Evolutionary conservation across 108 stramenopile species (phyloP).

Genomic region (Discostella stelligeroides): DNA sequence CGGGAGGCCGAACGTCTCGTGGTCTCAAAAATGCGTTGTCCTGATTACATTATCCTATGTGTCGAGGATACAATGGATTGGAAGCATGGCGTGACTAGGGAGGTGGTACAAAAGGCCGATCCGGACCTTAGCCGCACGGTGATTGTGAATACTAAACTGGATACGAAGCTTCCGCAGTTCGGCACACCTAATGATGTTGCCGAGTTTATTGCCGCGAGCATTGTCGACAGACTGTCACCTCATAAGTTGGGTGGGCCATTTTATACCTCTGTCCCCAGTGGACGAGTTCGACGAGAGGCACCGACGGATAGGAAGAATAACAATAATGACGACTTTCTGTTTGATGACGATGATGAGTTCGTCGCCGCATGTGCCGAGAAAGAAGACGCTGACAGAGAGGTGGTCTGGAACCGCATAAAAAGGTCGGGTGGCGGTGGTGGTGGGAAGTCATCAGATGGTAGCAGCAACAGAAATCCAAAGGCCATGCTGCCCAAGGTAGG

Average conservation of each 20-base stretch:
- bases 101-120: conserved; percentile 84
- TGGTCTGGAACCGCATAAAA: conserved; percentile 49
- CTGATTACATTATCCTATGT: conserved; percentile 92
- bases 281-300: conserved; percentile 69
- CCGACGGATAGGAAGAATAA: conserved; percentile 3
- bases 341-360: conserved; percentile 81
- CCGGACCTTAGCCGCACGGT: conserved; percentile 91
- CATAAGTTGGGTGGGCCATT: conserved; percentile 92
- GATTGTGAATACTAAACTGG: conserved; percentile 91
- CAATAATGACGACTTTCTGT: conserved; percentile 57
- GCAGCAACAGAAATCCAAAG: conserved; percentile 25
- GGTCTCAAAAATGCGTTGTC: conserved; percentile 82
- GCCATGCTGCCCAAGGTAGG: conserved; percentile 66
- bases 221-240: conserved; percentile 75
- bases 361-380: conserved; percentile 66
- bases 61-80: conserved; percentile 96
- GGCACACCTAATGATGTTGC: conserved; percentile 77
- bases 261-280: conserved; percentile 92
- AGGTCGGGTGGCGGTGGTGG: conserved; percentile 29
- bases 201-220: conserved; percentile 79
- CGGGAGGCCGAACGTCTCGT: conserved; percentile 89
- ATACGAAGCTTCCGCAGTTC: conserved; percentile 94
- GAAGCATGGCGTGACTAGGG: conserved; percentile 89
- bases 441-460: conserved; percentile 15
- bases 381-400: conserved; percentile 60